These are phyloP conservation scores for Sporothrix protearum DNA, from an alignment of 2,329 filamentous ascomycete genomes.

Conservation along the genomic window DNA sequence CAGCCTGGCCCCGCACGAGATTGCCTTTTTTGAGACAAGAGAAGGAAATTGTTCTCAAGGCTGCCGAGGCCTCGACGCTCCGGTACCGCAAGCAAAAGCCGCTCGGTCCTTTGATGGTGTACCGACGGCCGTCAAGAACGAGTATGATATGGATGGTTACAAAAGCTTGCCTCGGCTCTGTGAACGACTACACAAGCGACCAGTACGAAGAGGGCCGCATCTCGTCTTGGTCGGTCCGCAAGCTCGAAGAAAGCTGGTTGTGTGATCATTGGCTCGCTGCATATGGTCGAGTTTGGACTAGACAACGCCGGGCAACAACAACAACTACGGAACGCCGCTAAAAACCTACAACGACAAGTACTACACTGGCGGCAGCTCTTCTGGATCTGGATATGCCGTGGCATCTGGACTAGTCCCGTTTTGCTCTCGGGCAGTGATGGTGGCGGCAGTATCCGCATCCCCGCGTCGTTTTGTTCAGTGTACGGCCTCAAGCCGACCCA, in stretches of 20 bases:
- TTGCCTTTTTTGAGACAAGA: constrained; percentile 46
- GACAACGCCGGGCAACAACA: constrained; percentile 77
- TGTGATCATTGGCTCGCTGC: constrained; percentile 67
- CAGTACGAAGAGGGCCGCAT: constrained; percentile 37
- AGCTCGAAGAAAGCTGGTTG: constrained; percentile 69
- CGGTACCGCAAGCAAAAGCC: constrained; percentile 53
- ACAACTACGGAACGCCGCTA: constrained; percentile 65
- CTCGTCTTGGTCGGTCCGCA: constrained; percentile 68
- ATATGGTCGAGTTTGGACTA: constrained; percentile 73
- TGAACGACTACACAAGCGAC: constrained; percentile 55
- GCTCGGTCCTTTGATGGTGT: constrained; percentile 67
- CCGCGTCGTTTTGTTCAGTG: constrained; percentile 66
- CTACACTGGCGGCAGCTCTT: constrained; percentile 75
- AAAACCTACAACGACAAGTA: constrained; percentile 72
- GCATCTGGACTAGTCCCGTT: constrained; percentile 65
- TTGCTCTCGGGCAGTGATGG: constrained; percentile 71
- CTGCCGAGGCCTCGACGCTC: constrained; percentile 44
- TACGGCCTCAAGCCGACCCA: constrained; percentile 72
- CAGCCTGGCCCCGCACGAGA: constrained; percentile 40
- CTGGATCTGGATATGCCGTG: constrained; percentile 70
- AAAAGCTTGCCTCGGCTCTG: constrained; percentile 60
- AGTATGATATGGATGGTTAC: constrained; percentile 73
- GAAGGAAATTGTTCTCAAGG: constrained; percentile 41
- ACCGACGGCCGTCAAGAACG: constrained; percentile 72
- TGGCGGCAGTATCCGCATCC: constrained; percentile 71